Percentiles rank a stretch among this genome's conserved stretches.
Conservation (phyloP, 169 alveolate genomes). For the Cryptosporidium canis region DNA sequence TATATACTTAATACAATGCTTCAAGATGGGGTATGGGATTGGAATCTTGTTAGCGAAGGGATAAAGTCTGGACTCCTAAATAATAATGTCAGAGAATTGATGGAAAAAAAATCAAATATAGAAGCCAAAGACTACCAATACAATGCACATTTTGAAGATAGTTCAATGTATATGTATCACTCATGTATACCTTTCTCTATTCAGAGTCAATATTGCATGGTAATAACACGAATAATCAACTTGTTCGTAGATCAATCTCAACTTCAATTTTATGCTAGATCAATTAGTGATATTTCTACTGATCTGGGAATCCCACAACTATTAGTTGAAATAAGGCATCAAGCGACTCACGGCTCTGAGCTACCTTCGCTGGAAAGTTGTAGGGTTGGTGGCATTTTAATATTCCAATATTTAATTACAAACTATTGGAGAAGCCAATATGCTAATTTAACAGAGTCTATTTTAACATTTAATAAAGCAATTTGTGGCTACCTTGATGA, state of each 20-base stretch:
- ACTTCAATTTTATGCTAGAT: conserved; percentile 35
- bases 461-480: neutral
- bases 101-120: neutral
- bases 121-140: neutral
- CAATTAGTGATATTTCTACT: conserved; percentile 58
- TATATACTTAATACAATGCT: conserved; percentile 46
- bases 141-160: neutral
- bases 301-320: conserved; percentile 47
- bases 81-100: neutral
- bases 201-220: conserved; percentile 21
- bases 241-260: conserved; percentile 62
- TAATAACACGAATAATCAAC: conserved; percentile 39
- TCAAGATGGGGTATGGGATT: conserved; percentile 52
- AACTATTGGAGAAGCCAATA: conserved; percentile 61
- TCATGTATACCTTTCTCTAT: neutral
- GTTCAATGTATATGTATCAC: neutral
- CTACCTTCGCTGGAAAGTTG: conserved; percentile 53
- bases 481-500: neutral
- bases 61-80: neutral
- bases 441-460: conserved; percentile 5
- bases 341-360: conserved; percentile 64
- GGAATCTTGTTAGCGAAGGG: conserved; percentile 45
- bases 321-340: conserved; percentile 66
- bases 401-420: conserved; percentile 7
- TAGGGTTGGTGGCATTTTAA: conserved; percentile 50